Base-by-base conservation (phyloP, 352 stramenopile species). In the Globisporangium canariense region DNA sequence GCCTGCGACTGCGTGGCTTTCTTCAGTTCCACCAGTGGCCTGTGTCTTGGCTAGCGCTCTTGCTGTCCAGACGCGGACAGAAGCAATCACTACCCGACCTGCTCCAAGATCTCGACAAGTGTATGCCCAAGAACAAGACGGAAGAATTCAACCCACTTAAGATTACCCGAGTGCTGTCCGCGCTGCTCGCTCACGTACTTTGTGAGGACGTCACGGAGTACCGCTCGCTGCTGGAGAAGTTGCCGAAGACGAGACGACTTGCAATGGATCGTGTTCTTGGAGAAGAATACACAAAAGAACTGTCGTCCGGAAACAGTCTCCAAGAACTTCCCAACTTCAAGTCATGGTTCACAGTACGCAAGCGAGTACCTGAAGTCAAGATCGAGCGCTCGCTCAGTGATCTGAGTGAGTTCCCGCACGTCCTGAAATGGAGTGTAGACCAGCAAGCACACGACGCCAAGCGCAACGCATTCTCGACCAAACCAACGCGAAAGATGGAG, bases 1-100 rank as follows among this genome's bases (percentile, higher is more conserved):
- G 25, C 25, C 25, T 28, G 25, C 25, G 25, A 28, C 25, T 28
- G 1, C 25, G 1, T 2, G 25, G 25, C 25, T 28, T 28, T 28
- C 25, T 28, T 2, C 25, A 28, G 25, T 2, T 28, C 34, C 10
- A 28, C 88, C 73, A 10, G 59, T 65, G 18, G 79, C 73, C 46
- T 52, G 74, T 34, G 62, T 62, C 0, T 45, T 63, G 55, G 34
- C 0, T 76, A 22, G 43, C 16, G 4, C n/a, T 52, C n/a, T n/a
- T 4, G 7, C 7, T 16, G 3, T 13, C 46, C 46, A 52, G 1
- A 5, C n/a, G 8, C 28, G 0, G 0, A 51, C 45, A 2, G 46
- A 52, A 52, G n/a, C 6, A n/a, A 16, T 51, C 46, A 4, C 46
- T 52, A 4, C 8, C n/a, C 10, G 20, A 2, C 4, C 46, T 52